Evolutionary conservation across 768 basidiomycete species (phyloP), one percentile per base, ranked within the genome.

Genomic region (Lactarius sp.): DNA sequence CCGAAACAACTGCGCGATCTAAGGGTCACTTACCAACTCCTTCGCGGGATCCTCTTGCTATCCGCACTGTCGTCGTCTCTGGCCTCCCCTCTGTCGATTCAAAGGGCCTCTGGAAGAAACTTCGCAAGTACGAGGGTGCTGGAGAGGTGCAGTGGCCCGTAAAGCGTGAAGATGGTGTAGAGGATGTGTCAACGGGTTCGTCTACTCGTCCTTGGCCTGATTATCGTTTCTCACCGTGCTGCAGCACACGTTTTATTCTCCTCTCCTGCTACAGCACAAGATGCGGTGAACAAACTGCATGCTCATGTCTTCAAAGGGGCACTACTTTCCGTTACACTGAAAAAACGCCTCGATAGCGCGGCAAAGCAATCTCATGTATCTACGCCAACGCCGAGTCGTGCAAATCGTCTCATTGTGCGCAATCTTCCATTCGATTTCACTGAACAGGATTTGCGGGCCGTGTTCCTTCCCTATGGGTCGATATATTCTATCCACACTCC

Each of bases 281-380:
- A 85, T 10, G 89, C 92, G 2, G 84, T 90, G 44, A 77, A 74
- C 59, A 92, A 90, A 73, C 82, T 98, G 1, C 93, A 98, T 71
- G 92, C 92, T 1, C 93, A 95, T 71, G 88, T 94, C 34, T 96
- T 89, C 82, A 95, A 96, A 72, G 93, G 94, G 46, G 79, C 80
- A 9, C 77, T 94, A 5, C 82, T 98, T n/a, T 92, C 90, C 2
- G 91, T 88, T 14, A 85, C 88, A 7, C 80, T 96, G 54, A 94
- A 96, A 80, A 93, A 93, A 71, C 84, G 91, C 16, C 75, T 92
- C 8, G 90, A 94, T 61, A 82, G 77, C 2, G 78, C 88, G 9
- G 75, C 81, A 18, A 88, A 85, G 66, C 74, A 80, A 36, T 8
- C 37, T 4, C 64, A 64, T 22, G 39, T 65, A 47, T 60, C 58